Percentiles rank a stretch among this genome's conserved stretches.
Evolutionary conservation across 2,329 filamentous ascomycete genomes (phyloP).

Genomic region (Aspergillus puulaauensis): DNA sequence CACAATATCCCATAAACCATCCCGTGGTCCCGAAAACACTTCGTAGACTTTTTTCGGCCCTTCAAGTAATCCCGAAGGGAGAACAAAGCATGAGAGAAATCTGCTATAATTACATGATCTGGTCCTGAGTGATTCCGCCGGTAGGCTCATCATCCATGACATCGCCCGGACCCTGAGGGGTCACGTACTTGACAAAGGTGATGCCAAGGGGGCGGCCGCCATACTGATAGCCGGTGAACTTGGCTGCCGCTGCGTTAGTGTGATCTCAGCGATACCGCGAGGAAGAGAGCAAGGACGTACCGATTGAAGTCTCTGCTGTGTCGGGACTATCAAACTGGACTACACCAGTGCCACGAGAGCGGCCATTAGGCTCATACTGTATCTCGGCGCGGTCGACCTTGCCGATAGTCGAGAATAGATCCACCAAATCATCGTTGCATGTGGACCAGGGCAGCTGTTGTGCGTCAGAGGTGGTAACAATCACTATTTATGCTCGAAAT

Average conservation of each 20-base stretch:
- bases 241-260: constrained; percentile 54
- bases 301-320: constrained; percentile 87
- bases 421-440: constrained; percentile 94
- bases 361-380: constrained; percentile 94
- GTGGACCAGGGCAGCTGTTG: constrained; percentile 93
- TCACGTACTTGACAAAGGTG: constrained; percentile 90
- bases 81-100: constrained; percentile 4
- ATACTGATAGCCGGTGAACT: constrained; percentile 97
- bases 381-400: constrained; percentile 99
- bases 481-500: background rate
- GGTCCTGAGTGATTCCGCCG: constrained; percentile 83
- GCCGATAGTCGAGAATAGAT: constrained; percentile 95
- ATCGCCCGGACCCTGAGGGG: constrained; percentile 60
- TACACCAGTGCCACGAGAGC: constrained; percentile 93
- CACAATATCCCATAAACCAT: constrained; percentile 1
- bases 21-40: constrained; percentile 1
- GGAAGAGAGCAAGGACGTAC: constrained; percentile 39
- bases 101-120: constrained; percentile 74
- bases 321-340: constrained; percentile 83
- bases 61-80: background rate
- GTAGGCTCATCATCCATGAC: constrained; percentile 77
- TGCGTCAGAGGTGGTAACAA: constrained; percentile 22
- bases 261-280: background rate
- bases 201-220: constrained; percentile 90
- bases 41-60: constrained; percentile 15